Conservation (phyloP, 2,329 filamentous ascomycete species). For the Leptographium galeiforme region DNA sequence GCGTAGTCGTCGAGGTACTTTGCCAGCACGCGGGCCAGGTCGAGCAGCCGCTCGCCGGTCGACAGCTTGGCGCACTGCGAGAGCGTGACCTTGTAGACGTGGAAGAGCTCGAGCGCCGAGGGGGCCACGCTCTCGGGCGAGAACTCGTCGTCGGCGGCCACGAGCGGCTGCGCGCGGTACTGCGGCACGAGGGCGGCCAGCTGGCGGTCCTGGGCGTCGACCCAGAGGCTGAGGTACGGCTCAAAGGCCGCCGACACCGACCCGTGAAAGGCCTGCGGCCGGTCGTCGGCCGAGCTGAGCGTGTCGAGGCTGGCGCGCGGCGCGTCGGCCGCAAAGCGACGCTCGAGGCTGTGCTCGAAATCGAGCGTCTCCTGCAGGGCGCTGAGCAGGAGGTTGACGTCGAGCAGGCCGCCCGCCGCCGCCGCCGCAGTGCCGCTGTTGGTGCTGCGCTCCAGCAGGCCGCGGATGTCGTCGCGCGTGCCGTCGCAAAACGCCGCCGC, state of each 20-base stretch:
- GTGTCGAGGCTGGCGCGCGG: slow-evolving; percentile 80
- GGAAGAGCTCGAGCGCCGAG: slow-evolving; percentile 92
- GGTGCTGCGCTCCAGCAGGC: slow-evolving; percentile 71
- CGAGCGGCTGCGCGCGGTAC: slow-evolving; percentile 71
- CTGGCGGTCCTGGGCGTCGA: slow-evolving; percentile 88
- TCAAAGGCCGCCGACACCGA: slow-evolving; percentile 95
- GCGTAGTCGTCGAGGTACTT: slow-evolving; percentile 94
- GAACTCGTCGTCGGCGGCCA: slow-evolving; percentile 82
- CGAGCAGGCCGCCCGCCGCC: slow-evolving; percentile 12
- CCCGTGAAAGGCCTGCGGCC: slow-evolving; percentile 67
- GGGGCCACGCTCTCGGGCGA: slow-evolving; percentile 77
- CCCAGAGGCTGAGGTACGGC: slow-evolving; percentile 92
- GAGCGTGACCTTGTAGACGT: slow-evolving; percentile 86
- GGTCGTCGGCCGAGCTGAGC: slow-evolving; percentile 64
- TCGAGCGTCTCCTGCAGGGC: slow-evolving; percentile 60
- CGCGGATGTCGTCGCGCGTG: slow-evolving; percentile 89
- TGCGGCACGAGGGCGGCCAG: slow-evolving; percentile 72
- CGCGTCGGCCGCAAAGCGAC: slow-evolving; percentile 49
- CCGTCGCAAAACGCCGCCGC: slow-evolving; percentile 91
- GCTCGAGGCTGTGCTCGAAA: slow-evolving; percentile 86
- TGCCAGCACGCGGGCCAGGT: slow-evolving; percentile 72
- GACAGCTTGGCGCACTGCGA: slow-evolving; percentile 95
- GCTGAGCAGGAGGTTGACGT: slow-evolving; percentile 33
- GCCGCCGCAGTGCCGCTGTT: too few species aligned
- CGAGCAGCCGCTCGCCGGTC: slow-evolving; percentile 72